Conservation (phyloP, 108 stramenopile species). For the Pseudonitzschia delicatissima region DNA sequence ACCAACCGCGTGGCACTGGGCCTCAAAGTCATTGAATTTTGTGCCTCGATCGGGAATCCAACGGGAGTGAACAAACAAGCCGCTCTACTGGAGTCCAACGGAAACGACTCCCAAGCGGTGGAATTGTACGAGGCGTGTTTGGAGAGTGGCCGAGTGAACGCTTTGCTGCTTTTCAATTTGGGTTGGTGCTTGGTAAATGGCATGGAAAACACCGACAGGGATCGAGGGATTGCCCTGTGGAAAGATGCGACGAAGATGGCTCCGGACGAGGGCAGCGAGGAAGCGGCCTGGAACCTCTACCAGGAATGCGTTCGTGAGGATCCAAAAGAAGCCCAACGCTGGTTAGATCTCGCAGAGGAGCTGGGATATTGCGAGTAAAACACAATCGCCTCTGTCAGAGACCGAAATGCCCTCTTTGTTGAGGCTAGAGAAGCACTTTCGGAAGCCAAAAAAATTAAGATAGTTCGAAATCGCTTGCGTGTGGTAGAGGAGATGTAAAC, state of each 20-base stretch:
- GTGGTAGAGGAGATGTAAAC: no score
- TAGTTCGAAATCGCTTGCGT: no score
- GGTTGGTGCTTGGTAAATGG: constrained; percentile 25
- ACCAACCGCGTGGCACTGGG: background rate
- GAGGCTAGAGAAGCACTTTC: no score
- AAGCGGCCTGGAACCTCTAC: constrained; percentile 28
- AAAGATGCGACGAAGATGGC: constrained; percentile 22
- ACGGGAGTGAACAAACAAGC: constrained; percentile 29
- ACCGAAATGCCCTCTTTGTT: no score
- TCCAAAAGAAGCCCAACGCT: constrained; percentile 7
- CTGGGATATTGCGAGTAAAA: constrained; percentile 11
- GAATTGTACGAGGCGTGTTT: constrained; percentile 19
- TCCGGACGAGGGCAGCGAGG: constrained; percentile 34
- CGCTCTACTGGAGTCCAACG: constrained; percentile 15
- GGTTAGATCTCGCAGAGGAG: constrained; percentile 5
- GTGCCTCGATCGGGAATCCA: background rate
- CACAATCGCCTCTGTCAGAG: no score
- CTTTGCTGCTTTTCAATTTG: constrained; percentile 27
- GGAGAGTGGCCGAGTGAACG: constrained; percentile 10
- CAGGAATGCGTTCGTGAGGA: constrained; percentile 22
- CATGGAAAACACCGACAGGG: background rate
- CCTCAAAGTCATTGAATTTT: background rate
- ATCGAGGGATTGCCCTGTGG: constrained; percentile 17
- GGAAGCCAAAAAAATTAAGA: no score
- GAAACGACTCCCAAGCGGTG: constrained; percentile 7